Evolutionary conservation across 768 basidiomycete species (phyloP).

Genomic region (Lepiota brunneoincarnata): DNA sequence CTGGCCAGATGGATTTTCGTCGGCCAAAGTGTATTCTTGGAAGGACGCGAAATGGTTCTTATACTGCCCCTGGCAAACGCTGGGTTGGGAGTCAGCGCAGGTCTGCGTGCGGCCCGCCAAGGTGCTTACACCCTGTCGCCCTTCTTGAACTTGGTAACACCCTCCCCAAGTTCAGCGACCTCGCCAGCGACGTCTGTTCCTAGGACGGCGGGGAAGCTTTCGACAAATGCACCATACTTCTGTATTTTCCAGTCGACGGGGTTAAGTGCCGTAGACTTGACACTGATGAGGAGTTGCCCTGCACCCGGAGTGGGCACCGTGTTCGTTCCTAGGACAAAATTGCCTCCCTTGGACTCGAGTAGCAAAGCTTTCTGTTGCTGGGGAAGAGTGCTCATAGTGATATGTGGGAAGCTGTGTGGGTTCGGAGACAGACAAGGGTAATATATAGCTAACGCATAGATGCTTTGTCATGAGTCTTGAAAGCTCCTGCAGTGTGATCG

Average conservation of each 20-base stretch:
- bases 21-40: conserved; percentile 38
- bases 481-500: no score
- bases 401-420: not conserved
- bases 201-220: conserved; percentile 43
- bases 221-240: conserved; percentile 34
- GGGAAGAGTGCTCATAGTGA: not conserved
- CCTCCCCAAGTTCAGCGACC: conserved; percentile 47
- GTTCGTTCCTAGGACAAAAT: conserved; percentile 27
- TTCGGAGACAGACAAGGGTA: not conserved
- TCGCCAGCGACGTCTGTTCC: conserved; percentile 49
- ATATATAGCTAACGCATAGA: not conserved
- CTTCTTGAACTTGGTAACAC: conserved; percentile 42
- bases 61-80: conserved; percentile 36
- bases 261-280: conserved; percentile 47
- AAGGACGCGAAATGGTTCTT: conserved; percentile 32
- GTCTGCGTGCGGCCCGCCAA: not conserved
- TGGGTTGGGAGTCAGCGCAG: conserved; percentile 8
- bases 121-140: conserved; percentile 49
- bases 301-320: conserved; percentile 42
- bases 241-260: conserved; percentile 54
- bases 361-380: conserved; percentile 24
- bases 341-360: conserved; percentile 20
- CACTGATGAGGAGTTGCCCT: conserved; percentile 46
- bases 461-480: no score
- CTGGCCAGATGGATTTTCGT: conserved; percentile 34